Evolutionary conservation across 495 filamentous ascomycete genomes (phyloP).

Genomic region (Neurospora sp.): DNA sequence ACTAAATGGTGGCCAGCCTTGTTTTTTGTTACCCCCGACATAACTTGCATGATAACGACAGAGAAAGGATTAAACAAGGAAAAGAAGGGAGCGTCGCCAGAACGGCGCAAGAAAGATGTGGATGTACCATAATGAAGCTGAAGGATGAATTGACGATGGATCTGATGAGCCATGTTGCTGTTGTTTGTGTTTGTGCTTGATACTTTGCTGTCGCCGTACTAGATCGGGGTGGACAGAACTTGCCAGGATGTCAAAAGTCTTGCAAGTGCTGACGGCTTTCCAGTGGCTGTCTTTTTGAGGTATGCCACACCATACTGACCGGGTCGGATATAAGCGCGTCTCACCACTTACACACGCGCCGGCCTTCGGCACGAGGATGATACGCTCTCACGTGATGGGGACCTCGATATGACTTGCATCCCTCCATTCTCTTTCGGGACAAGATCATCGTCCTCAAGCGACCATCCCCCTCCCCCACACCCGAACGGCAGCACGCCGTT

Average conservation of each 20-base stretch:
- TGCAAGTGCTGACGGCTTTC: not conserved
- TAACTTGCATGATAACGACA: not conserved
- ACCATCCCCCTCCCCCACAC: not conserved
- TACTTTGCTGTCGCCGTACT: not conserved
- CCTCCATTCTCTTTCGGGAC: not conserved
- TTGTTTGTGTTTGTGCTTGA: not conserved
- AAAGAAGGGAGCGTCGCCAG: not conserved
- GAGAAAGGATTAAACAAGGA: not conserved
- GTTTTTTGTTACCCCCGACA: not conserved
- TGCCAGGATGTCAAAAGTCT: not conserved
- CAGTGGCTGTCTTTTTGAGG: not conserved
- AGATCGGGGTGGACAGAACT: not conserved
- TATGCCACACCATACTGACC: not conserved
- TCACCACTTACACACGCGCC: not conserved
- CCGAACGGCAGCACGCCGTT: not conserved
- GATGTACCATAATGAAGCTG: not conserved
- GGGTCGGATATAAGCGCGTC: conserved; percentile 5
- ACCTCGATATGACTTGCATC: not conserved
- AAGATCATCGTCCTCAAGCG: not conserved
- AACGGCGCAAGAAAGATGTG: not conserved
- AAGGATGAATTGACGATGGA: not conserved
- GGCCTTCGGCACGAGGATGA: conserved; percentile 8
- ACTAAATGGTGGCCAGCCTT: not conserved
- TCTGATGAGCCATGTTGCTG: not conserved
- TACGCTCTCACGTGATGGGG: conserved; percentile 15